Evolutionary conservation across 2,329 filamentous ascomycete species (phyloP), one percentile per base, ranked within the genome.

Genomic region (Verticillium tricorpus): DNA sequence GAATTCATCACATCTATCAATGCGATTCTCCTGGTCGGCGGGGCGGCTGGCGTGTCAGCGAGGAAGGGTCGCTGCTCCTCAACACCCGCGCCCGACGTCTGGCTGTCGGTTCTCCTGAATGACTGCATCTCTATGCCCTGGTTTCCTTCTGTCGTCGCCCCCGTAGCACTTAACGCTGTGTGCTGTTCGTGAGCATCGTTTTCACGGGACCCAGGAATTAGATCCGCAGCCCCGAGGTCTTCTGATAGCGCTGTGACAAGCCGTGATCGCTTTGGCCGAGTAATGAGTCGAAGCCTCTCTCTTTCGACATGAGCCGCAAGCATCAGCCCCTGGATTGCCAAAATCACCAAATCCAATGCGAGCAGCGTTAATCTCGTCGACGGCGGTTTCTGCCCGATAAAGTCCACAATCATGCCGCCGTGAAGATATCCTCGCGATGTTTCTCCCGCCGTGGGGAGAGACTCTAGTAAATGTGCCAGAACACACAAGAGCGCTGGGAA

Each of bases 351-450:
- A 70, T 90, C 88, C 54, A 85, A 72, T 2, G 83, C 68, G 5
- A 89, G 65, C 56, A 89, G 80, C 58, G 82, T 80, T 17, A 84
- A 68, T 65, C 80, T 80, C 28, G 84, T 87, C 1, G 81, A 79
- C 1, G 87, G 84, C 4, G 86, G 84, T 66, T 82, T 83, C 71
- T 90, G 87, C 15, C 88, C 88, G 66, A 90, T 80, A 66, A 90
- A 87, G 69, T 90, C 88, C 67, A 89, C 82, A 28, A 90, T 78
- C 58, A 89, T 77, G 37, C 88, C 88, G 28, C 88, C 88, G 65
- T 90, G 87, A 28, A 89, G 79, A 69, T 89, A 90, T 28, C 87
- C 87, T 59, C 85, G 78, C 63, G 85, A 81, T 40, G 83, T 80
- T 67, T 89, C 87, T 63, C 81, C 80, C n/a, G 85, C 86, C 25